Base-by-base conservation (phyloP, 805 yeast genomes). In the Nakazawaea peltata region DNA sequence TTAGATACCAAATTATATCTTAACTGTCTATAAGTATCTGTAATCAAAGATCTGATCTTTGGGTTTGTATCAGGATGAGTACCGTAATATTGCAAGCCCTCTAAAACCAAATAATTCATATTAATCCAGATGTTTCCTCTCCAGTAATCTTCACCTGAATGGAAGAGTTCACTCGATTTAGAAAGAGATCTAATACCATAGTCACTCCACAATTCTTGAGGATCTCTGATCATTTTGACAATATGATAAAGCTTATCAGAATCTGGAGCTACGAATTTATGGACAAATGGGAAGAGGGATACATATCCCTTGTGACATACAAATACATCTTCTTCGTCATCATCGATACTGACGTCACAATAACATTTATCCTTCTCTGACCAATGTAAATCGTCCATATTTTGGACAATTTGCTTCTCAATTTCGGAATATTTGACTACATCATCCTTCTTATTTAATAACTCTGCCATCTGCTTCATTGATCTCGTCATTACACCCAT, bases 281-380 rank as follows among this genome's bases (percentile, higher is more conserved):
- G 68, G 37, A 83, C 58, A 56, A 92, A 85, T 34, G 98, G 98
- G 60, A 92, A 71, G 32, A 87, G 57, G 0, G 95, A 69, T 16
- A 90, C 75, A 50, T 92, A 92, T 2, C 98, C 98, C 48, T 80
- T 76, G 56, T 77, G 92, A 49, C 98, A 90, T n/a, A 74, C 86
- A 51, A 67, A 72, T 2, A 55, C 54, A 36, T 72, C 67, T 40
- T 74, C 79, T 34, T 73, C 80, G 34, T 67, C 73, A 22, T 77
- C 85, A 53, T 84, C 79, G 2, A 85, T 74, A 0, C 90, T 69
- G 6, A 81, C 65, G 57, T 92, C 98, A 58, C 97, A 92, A 54
- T 82, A 92, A 15, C 81, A 59, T 11, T 69, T 56, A 5, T 74
- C 66, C 2, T 72, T 59, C 19, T 71, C 76, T 34, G 77, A 72